Evolutionary conservation across 2,329 filamentous ascomycete species (phyloP).

Genomic region (Fusarium annulatum): DNA sequence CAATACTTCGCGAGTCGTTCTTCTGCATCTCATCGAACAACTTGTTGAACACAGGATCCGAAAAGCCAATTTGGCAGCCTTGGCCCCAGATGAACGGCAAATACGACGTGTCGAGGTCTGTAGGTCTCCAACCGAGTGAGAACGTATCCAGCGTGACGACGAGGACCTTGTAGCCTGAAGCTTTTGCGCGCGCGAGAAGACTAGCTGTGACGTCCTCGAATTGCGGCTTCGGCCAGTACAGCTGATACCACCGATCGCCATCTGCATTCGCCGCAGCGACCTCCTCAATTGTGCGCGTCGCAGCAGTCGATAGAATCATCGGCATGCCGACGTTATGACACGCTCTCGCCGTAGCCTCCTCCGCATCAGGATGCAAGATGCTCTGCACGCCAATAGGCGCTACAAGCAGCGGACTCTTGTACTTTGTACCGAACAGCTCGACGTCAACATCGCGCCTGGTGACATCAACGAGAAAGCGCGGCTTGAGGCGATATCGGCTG

Average conservation of each 20-base stretch:
- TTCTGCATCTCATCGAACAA: conserved; percentile 32
- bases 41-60: conserved; percentile 70
- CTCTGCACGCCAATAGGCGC: conserved; percentile 77
- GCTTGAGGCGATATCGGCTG: conserved; percentile 62
- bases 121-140: conserved; percentile 74
- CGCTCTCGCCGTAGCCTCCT: conserved; percentile 71
- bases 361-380: conserved; percentile 73
- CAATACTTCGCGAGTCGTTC: conserved; percentile 23
- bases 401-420: conserved; percentile 63
- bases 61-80: conserved; percentile 71
- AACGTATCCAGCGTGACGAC: conserved; percentile 81
- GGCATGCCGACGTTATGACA: conserved; percentile 71
- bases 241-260: conserved; percentile 75
- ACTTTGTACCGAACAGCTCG: conserved; percentile 63
- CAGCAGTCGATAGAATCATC: conserved; percentile 75
- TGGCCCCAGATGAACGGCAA: conserved; percentile 68
- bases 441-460: conserved; percentile 60
- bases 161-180: conserved; percentile 70
- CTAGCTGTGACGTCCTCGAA: conserved; percentile 73
- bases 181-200: conserved; percentile 70
- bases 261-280: conserved; percentile 68
- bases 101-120: conserved; percentile 72
- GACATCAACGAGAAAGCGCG: conserved; percentile 60
- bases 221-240: conserved; percentile 73
- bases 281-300: conserved; percentile 72